These are phyloP conservation scores for Hyphopichia wangnamkhiaoensis DNA, from an alignment of 1,139 yeast genomes.

Conservation along the genomic window DNA sequence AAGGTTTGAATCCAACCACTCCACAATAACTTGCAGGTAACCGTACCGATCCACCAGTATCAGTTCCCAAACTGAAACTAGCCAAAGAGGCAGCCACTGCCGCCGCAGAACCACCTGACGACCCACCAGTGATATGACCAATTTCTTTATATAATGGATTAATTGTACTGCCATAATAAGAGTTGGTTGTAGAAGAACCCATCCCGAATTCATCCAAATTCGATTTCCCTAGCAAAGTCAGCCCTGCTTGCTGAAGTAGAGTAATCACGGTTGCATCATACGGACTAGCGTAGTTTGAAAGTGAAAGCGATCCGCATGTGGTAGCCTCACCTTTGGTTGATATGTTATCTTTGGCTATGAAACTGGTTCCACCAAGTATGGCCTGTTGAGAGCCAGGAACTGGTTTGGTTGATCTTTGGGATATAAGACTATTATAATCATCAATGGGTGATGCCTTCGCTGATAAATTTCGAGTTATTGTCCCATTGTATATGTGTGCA, in stretches of 20 bases:
- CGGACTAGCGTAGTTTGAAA: conserved; percentile 66
- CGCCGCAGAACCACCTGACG: conserved; percentile 96
- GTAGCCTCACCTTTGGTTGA: conserved; percentile 65
- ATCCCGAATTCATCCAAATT: conserved; percentile 97
- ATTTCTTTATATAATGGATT: conserved; percentile 59
- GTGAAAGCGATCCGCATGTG: conserved; percentile 72
- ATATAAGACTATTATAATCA: conserved; percentile 1
- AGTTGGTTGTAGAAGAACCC: conserved; percentile 74
- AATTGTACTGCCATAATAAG: conserved; percentile 61
- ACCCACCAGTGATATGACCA: conserved; percentile 73
- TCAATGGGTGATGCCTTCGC: neutral
- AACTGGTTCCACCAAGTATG: conserved; percentile 11
- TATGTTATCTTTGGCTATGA: conserved; percentile 69
- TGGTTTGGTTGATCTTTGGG: neutral
- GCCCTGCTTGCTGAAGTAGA: conserved; percentile 54
- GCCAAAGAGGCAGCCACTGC: conserved; percentile 74
- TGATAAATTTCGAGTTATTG: neutral
- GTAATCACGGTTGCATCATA: conserved; percentile 74
- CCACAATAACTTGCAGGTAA: conserved; percentile 90
- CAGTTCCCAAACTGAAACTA: conserved; percentile 80
- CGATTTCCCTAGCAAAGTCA: conserved; percentile 72
- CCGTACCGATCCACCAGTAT: conserved; percentile 95
- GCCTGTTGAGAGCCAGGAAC: too few species aligned
- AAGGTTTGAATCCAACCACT: conserved; percentile 84
- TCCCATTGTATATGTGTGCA: too few species aligned